Evolutionary conservation across 2,329 filamentous ascomycete species (phyloP), one percentile per base, ranked within the genome.

Genomic region (Diaporthe vaccinii): DNA sequence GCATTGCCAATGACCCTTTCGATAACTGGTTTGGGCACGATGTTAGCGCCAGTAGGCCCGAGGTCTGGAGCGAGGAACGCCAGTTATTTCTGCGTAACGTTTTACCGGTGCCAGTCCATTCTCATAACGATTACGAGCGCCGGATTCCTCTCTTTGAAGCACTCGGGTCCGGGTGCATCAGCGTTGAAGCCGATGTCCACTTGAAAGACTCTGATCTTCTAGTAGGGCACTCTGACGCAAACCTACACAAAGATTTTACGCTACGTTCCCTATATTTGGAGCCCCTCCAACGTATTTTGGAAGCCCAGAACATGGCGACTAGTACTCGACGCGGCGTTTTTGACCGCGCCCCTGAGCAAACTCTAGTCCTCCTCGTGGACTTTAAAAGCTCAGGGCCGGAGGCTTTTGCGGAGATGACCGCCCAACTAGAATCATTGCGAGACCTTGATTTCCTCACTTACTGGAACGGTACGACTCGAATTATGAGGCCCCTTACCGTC

Each of bases 131-230:
- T 44, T 70, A 70, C 31, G 22, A 44, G 67, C 67, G 49, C 46
- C 67, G 67, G 10, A 39, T 57, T 14, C 67, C 67, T 22, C 67
- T 70, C 67, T 70, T 70, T 25, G 67, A 53, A 22, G 67, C 67
- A 22, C 67, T 55, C n/a, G 49, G 67, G 22, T 70, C 67, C 34
- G 67, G 67, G 49, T 70, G 67, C 67, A 44, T 70, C 28, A 70
- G 67, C 53, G 53, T 70, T 57, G 67, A 70, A 57, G 67, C 67
- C 49, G 67, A 70, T 70, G 49, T 70, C 49, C 53, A 57, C 49
- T 57, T 70, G 34, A 57, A 70, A 70, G 53, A 57, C 49, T 44
- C 41, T 55, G 67, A 70, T 57, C 67, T 70, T 28, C 53, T 55
- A 14, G 49, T 70, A 31, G 67, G 49, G 49, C 49, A 70, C 39